A percentile compares a stretch with the other conserved stretches of the same genome.
Conservation (phyloP, 2,329 filamentous ascomycete genomes). For the Claviceps spartinae region DNA sequence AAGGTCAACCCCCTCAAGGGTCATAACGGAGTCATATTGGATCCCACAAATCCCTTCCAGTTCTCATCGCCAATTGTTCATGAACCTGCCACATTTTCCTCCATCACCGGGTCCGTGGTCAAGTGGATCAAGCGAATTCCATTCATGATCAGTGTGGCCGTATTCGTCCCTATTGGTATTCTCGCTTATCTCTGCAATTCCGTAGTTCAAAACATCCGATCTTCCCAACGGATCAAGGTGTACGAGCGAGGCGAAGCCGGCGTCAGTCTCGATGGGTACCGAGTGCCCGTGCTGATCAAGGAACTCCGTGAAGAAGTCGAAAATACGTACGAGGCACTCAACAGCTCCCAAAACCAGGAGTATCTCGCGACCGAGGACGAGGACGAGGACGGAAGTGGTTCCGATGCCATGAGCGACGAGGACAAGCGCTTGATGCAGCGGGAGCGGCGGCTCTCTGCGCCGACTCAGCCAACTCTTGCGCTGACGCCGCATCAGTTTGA, state of each 20-base stretch:
- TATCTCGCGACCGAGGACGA: constrained; percentile 50
- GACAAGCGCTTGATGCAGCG: constrained; percentile 28
- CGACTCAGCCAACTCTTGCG: constrained; percentile 56
- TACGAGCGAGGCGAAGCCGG: constrained; percentile 61
- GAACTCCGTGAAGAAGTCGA: constrained; percentile 66
- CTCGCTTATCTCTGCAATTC: constrained; percentile 63
- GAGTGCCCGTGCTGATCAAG: constrained; percentile 62
- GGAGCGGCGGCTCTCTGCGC: constrained; percentile 27
- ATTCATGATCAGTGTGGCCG: constrained; percentile 46
- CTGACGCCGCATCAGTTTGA: constrained; percentile 68
- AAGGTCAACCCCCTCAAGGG: constrained; percentile 61
- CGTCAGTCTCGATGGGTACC: constrained; percentile 55
- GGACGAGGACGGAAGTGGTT: constrained; percentile 33
- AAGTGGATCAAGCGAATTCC: constrained; percentile 41
- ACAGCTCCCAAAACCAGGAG: constrained; percentile 53
- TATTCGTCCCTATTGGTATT: constrained; percentile 64
- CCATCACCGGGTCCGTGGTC: constrained; percentile 18
- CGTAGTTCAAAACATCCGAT: constrained; percentile 61
- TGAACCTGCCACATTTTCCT: constrained; percentile 17
- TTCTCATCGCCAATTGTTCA: constrained; percentile 27
- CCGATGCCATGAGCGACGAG: constrained; percentile 22
- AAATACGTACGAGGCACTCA: constrained; percentile 60
- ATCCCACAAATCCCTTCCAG: constrained; percentile 48
- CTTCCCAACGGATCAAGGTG: constrained; percentile 57
- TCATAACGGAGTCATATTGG: constrained; percentile 63